These are phyloP conservation scores for Pseudotulostoma volvatum DNA, from an alignment of 495 filamentous ascomycete genomes.

Conservation along the genomic window DNA sequence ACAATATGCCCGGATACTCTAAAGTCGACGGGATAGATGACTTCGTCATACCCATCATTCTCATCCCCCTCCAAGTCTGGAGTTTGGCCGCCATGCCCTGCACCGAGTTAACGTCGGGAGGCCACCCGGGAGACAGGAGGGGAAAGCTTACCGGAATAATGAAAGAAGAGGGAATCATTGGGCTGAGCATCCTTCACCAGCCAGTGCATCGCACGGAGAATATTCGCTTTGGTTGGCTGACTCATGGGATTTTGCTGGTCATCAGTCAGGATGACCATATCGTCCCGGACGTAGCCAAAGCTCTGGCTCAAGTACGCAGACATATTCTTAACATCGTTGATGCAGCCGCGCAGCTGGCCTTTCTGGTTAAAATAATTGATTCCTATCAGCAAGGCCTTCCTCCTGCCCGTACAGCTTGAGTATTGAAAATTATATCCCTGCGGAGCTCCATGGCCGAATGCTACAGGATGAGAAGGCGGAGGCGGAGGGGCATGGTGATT, in stretches of 20 bases:
- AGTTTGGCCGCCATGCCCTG: constrained; percentile 92
- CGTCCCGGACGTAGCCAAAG: constrained; percentile 87
- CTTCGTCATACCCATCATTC: constrained; percentile 92
- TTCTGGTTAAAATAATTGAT: constrained; percentile 97
- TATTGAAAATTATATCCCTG: constrained; percentile 74
- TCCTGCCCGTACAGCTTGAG: constrained; percentile 75
- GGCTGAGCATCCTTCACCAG: constrained; percentile 86
- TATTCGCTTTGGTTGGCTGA: constrained; percentile 91
- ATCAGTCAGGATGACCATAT: constrained; percentile 98
- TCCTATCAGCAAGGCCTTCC: constrained; percentile 87
- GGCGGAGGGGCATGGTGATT: constrained; percentile 20
- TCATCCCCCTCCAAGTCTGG: constrained; percentile 89
- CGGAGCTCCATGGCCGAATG: constrained; percentile 68
- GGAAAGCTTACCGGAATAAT: constrained; percentile 63
- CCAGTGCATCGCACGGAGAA: constrained; percentile 97
- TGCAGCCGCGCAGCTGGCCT: constrained; percentile 85
- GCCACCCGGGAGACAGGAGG: constrained; percentile 1
- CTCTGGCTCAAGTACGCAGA: constrained; percentile 77
- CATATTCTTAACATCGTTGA: constrained; percentile 99
- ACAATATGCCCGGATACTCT: constrained; percentile 80
- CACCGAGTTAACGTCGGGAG: neutral
- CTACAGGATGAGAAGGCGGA: constrained; percentile 27
- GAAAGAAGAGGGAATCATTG: constrained; percentile 96
- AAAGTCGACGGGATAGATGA: constrained; percentile 96
- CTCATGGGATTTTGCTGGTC: constrained; percentile 97